Conservation (phyloP, 768 basidiomycete species). For the Mycena rosella region DNA sequence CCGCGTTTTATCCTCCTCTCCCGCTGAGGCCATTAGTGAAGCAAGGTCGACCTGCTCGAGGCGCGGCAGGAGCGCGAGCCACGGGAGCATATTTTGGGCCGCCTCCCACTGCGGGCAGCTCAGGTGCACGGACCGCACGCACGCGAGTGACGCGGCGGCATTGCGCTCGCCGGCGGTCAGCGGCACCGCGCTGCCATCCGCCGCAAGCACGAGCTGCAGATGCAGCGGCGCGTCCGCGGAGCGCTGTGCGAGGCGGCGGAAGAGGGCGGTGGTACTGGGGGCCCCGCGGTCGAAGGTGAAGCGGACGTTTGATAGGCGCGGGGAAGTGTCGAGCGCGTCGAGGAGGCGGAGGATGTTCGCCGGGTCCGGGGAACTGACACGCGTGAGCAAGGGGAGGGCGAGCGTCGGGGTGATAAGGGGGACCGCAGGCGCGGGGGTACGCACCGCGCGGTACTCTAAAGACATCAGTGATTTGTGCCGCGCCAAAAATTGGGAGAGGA, state of each 20-base stretch:
- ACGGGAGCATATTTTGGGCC: background rate
- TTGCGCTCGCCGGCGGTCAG: background rate
- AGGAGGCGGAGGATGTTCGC: background rate
- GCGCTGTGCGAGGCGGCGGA: background rate
- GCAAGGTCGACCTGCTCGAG: background rate
- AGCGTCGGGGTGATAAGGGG: background rate
- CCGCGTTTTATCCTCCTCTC: background rate
- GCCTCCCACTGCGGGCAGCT: background rate
- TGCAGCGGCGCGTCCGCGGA: background rate
- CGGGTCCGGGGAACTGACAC: background rate
- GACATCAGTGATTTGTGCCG: background rate
- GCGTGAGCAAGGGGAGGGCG: background rate
- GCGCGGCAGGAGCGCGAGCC: background rate
- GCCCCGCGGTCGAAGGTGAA: background rate
- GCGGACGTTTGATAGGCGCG: background rate
- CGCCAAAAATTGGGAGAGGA: background rate
- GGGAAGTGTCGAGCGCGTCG: background rate
- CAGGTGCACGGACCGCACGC: background rate
- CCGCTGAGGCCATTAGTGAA: background rate
- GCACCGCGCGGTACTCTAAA: background rate
- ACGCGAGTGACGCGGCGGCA: background rate
- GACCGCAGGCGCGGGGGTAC: too few species aligned
- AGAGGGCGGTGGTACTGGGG: background rate
- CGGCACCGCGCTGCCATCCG: background rate
- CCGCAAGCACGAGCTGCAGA: background rate